These are phyloP conservation scores for Sporothrix brunneoviolacea DNA, from an alignment of 2,329 filamentous ascomycete genomes.

Conservation along the genomic window DNA sequence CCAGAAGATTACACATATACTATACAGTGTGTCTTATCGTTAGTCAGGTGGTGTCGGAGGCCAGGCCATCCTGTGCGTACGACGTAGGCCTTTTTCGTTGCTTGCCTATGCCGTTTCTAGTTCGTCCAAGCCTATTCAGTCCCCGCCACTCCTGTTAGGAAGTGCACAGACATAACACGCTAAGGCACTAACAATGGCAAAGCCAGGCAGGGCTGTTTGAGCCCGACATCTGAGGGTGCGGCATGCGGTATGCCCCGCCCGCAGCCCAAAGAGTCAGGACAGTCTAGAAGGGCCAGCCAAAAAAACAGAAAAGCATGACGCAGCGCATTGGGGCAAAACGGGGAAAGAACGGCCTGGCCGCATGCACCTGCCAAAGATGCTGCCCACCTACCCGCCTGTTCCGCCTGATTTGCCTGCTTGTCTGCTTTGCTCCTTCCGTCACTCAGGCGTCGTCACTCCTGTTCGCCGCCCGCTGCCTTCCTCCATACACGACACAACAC, in stretches of 20 bases:
- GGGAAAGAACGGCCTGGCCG: neutral
- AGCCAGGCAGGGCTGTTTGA: neutral
- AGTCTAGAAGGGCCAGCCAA: no score
- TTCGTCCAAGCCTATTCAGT: no score
- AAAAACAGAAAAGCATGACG: conserved; percentile 7
- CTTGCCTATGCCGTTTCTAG: no score
- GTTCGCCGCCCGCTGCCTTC: neutral
- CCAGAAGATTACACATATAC: no score
- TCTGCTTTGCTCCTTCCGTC: conserved; percentile 5
- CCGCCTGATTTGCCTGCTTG: conserved; percentile 7
- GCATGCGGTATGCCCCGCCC: no score
- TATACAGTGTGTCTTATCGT: neutral
- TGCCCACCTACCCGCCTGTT: conserved; percentile 2
- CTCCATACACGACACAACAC: neutral
- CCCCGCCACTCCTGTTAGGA: no score
- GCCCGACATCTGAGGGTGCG: no score
- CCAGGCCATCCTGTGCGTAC: no score
- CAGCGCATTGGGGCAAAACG: neutral
- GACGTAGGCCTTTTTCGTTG: no score
- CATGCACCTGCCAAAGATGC: neutral
- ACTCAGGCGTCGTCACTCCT: conserved; percentile 1
- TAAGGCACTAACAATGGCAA: conserved; percentile 5
- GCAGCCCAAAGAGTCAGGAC: no score
- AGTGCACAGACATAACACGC: neutral
- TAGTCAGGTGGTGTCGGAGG: neutral